Evolutionary conservation across 305 asterid genomes (phyloP), one percentile per base, ranked within the genome.

Genomic region (Fraxinus angustifolia): DNA sequence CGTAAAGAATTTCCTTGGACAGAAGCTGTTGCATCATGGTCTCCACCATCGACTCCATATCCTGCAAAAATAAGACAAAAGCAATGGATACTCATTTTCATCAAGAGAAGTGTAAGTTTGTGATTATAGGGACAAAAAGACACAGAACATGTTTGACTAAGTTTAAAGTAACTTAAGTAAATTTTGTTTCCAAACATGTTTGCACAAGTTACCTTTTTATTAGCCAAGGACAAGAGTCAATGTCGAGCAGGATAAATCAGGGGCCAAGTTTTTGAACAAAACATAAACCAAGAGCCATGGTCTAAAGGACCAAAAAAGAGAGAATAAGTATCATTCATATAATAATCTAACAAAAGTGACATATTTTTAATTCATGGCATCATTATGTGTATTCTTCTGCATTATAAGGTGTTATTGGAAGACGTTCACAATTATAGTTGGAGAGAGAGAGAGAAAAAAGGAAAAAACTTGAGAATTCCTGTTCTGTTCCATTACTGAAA

Each of bases 11-110:
- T 87, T 94, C 99, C 83, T 96, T 93, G 10, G 99, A 96, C 74
- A 96, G 89, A 78, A 96, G 98, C 83, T 96, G 98, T 48, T 93
- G 98, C 99, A 96, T 96, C 98, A 96, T 93, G 62, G 97, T 93
- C 92, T 96, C 98, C 48, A 94, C 97, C 19, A 96, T 88, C 11
- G 99, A 94, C 77, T 93, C 98, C 98, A 96, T 93, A 88, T 92
- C 98, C 98, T 94, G 85, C 35, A 76, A 50, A 50, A 62, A 74
- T 73, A 45, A 67, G 68, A 58, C 53, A 80, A 31, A 73, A 42
- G 60, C 34, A 12, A 26, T 28, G 73, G 31, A 62, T 23, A 21
- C 71, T 19, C 33, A 62, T 10, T 62, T 62, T 2, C 6, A 8
- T 62, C 38, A 28, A 67, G 73, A 10, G 11, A 65, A 8, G 17